Percentiles rank a stretch among this genome's conserved stretches.
Conservation (phyloP, 2,329 filamentous ascomycete species). For the Sclerotinia sclerotiorum region DNA sequence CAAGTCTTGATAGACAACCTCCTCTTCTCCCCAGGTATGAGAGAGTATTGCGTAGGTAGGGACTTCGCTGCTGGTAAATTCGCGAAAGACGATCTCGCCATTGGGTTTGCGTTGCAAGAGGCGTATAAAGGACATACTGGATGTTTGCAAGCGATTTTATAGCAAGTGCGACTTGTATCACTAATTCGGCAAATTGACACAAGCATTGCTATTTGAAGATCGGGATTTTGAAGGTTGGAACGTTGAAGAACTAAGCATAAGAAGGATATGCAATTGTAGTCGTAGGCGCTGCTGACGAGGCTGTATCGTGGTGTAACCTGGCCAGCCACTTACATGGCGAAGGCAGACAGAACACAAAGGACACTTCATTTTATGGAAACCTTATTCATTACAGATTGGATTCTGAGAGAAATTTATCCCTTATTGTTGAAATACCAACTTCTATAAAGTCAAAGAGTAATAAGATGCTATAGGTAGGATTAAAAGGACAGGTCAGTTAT, state of each 20-base stretch:
- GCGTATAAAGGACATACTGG: not conserved
- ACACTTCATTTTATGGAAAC: too few relatives aligned
- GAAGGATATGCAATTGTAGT: too few relatives aligned
- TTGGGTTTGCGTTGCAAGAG: not conserved
- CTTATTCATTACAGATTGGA: too few relatives aligned
- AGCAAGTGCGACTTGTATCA: not conserved
- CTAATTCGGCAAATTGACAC: not conserved
- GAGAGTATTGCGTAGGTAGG: conserved; percentile 7
- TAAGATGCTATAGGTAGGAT: too few relatives aligned
- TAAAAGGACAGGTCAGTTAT: too few relatives aligned
- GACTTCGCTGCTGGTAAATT: not conserved
- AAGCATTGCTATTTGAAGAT: not conserved
- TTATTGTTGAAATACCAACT: too few relatives aligned
- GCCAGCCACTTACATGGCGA: too few relatives aligned
- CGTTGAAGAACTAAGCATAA: not conserved
- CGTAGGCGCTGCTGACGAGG: too few relatives aligned
- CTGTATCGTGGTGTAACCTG: too few relatives aligned
- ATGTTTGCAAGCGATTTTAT: not conserved
- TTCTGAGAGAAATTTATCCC: too few relatives aligned
- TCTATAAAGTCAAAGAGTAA: too few relatives aligned
- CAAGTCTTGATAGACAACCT: conserved; percentile 4
- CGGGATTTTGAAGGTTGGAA: not conserved
- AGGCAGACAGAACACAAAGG: too few relatives aligned
- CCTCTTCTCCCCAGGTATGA: conserved; percentile 9
- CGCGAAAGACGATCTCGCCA: not conserved